Evolutionary conservation across 768 basidiomycete species (phyloP).

Genomic region (Mycena sanguinolenta): DNA sequence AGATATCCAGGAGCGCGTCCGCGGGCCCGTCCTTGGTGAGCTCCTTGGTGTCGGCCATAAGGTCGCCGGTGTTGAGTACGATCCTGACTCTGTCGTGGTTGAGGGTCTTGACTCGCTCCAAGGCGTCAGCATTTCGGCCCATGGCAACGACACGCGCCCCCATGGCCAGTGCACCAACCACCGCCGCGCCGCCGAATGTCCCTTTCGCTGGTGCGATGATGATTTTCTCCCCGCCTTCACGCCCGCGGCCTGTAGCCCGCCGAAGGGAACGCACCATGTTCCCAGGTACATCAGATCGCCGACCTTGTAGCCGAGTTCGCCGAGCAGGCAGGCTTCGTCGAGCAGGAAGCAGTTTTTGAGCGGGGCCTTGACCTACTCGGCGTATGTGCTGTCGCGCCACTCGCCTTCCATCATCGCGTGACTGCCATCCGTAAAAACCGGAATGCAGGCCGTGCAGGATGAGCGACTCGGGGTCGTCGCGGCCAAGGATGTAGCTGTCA

Average conservation of each 20-base stretch:
- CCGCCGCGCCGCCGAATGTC: constrained; percentile 23
- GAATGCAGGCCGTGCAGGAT: constrained; percentile 1
- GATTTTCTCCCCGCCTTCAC: constrained; percentile 8
- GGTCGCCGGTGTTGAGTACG: not conserved
- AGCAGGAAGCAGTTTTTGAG: constrained; percentile 5
- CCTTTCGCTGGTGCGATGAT: constrained; percentile 27
- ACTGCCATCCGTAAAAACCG: too few species aligned
- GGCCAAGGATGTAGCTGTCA: not conserved
- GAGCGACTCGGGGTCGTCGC: not conserved
- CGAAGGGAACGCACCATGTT: not conserved
- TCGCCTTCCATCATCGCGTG: not conserved
- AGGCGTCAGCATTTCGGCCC: constrained; percentile 8
- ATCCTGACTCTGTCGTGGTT: not conserved
- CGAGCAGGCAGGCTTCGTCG: not conserved
- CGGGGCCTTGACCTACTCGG: not conserved
- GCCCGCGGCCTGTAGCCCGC: not conserved
- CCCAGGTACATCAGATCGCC: not conserved
- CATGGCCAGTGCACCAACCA: constrained; percentile 23
- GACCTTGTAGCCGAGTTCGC: not conserved
- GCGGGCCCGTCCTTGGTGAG: not conserved
- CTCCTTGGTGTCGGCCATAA: not conserved
- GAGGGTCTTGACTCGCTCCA: not conserved
- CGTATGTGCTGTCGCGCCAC: constrained; percentile 4
- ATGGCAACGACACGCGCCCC: constrained; percentile 29
- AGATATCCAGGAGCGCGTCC: constrained; percentile 10